phyloP scores from a whole-genome alignment of 192 early-diverging fungal genomes.

The Backusella luteola region DNA sequence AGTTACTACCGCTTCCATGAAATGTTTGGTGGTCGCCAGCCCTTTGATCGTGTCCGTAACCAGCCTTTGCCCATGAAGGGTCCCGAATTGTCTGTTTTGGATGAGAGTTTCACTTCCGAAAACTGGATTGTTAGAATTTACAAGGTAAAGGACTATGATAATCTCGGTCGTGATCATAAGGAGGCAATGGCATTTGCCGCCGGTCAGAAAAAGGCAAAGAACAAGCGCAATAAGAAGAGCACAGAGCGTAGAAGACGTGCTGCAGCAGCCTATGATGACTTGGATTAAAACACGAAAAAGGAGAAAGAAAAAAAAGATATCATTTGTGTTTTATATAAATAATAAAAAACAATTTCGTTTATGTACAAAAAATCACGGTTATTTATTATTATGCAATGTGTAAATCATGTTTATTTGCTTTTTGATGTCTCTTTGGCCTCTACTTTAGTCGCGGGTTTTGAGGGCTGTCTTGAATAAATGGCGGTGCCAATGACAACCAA shows the following conservation, averaged over 20 bases:
- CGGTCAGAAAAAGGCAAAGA: constrained; percentile 44
- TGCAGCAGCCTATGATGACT: constrained; percentile 7
- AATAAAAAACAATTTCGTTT: background rate
- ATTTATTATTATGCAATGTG: background rate
- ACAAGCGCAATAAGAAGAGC: constrained; percentile 21
- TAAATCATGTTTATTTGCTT: background rate
- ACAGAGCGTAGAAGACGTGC: constrained; percentile 28
- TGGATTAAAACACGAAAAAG: background rate
- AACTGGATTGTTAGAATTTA: constrained; percentile 99
- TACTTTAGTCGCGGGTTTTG: background rate
- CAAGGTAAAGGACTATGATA: constrained; percentile 95
- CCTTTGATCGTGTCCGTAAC: constrained; percentile 84
- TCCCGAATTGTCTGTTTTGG: constrained; percentile 81
- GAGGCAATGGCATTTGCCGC: constrained; percentile 59
- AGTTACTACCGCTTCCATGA: constrained; percentile 94
- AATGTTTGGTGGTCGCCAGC: constrained; percentile 71
- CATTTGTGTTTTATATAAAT: constrained; percentile 6
- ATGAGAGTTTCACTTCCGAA: constrained; percentile 92
- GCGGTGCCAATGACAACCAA: constrained; percentile 81
- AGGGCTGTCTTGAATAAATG: constrained; percentile 51
- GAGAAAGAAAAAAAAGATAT: background rate
- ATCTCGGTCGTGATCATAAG: constrained; percentile 76
- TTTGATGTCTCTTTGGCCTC: background rate
- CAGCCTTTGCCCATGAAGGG: constrained; percentile 70
- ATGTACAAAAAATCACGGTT: background rate